Percentiles rank a stretch among this genome's conserved stretches.
These are phyloP conservation scores for Pleurotus platypus DNA, from an alignment of 768 basidiomycete species.

Conservation along the genomic window DNA sequence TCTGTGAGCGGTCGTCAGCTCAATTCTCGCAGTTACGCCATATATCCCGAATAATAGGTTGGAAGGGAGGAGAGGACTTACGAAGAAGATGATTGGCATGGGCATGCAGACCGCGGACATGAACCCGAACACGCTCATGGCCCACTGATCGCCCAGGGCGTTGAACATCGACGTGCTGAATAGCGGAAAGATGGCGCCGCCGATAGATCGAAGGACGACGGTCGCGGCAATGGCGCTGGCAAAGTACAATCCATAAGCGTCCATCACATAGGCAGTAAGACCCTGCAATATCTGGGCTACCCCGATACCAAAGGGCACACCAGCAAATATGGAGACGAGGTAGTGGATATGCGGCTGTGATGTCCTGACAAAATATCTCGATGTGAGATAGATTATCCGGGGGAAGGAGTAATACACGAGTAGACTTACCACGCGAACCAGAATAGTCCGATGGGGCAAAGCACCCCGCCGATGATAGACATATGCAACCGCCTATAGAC, in stretches of 20 bases:
- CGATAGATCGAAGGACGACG: slow-evolving; percentile 59
- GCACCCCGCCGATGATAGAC: slow-evolving; percentile 48
- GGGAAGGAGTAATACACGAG: neutral
- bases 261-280: slow-evolving; percentile 70
- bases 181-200: slow-evolving; percentile 62
- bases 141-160: slow-evolving; percentile 51
- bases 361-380: slow-evolving; percentile 34
- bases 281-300: slow-evolving; percentile 64
- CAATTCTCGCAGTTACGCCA: neutral
- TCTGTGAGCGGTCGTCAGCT: slow-evolving; percentile 26
- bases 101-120: slow-evolving; percentile 49
- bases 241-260: slow-evolving; percentile 62
- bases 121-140: slow-evolving; percentile 51
- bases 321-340: slow-evolving; percentile 65
- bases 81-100: slow-evolving; percentile 54
- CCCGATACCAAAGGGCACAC: slow-evolving; percentile 62
- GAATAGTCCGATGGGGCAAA: slow-evolving; percentile 57
- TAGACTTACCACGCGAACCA: slow-evolving; percentile 60
- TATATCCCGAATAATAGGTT: neutral
- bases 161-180: slow-evolving; percentile 51
- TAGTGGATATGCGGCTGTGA: slow-evolving; percentile 50
- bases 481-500: slow-evolving; percentile 50
- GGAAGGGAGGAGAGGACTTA: slow-evolving; percentile 22
- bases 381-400: neutral
- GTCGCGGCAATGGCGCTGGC: slow-evolving; percentile 69